Evolutionary conservation across 2,329 filamentous ascomycete species (phyloP).

Genomic region (Penicillium thymicola): DNA sequence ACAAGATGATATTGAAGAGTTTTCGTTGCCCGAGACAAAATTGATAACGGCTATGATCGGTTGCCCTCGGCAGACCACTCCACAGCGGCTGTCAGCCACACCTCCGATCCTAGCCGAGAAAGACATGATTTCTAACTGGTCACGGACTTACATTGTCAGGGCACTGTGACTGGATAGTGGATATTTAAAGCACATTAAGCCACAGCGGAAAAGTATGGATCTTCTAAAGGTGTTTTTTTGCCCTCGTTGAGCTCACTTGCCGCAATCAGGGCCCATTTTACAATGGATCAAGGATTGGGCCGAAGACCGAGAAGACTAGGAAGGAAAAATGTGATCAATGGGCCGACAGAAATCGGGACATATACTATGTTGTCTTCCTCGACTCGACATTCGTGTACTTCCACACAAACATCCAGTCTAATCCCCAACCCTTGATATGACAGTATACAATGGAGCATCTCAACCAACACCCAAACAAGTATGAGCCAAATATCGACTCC

Average conservation of each 20-base stretch:
- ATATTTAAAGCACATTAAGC: background rate
- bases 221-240: background rate
- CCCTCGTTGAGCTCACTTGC: background rate
- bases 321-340: background rate
- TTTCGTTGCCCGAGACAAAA: constrained; percentile 1
- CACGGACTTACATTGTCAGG: background rate
- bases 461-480: background rate
- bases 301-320: background rate
- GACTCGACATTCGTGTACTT: background rate
- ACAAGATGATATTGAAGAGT: background rate
- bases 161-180: constrained; percentile 4
- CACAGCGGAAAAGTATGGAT: constrained; percentile 18
- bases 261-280: constrained; percentile 6
- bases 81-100: constrained; percentile 2
- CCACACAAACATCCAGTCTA: background rate
- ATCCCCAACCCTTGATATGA: background rate
- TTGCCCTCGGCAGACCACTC: background rate
- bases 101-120: constrained; percentile 3
- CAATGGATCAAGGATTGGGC: background rate
- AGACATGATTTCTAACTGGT: background rate
- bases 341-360: background rate
- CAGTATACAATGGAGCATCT: background rate
- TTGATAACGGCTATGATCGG: constrained; percentile 12
- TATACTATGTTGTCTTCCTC: background rate
- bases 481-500: constrained; percentile 1